A percentile compares a stretch with the other conserved stretches of the same genome.
These are phyloP conservation scores for Corylus avellana DNA, from an alignment of 306 rosid genomes.

Conservation along the genomic window DNA sequence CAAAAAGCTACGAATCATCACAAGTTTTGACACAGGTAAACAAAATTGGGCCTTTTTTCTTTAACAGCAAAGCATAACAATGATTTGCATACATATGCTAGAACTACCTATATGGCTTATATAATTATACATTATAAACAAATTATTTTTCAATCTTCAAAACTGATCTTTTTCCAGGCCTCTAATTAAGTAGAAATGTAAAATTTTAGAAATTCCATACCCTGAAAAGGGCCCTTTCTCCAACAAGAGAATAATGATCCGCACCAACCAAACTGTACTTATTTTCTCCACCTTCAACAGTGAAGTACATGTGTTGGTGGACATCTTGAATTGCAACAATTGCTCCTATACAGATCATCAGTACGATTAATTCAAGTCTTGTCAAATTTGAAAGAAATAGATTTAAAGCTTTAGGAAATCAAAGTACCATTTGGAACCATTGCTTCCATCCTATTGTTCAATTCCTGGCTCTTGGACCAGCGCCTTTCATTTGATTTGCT, in stretches of 20 bases:
- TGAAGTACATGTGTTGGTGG: conserved; percentile 80
- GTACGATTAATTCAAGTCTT: conserved; percentile 38
- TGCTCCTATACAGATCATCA: conserved; percentile 63
- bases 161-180: not conserved
- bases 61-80: not conserved
- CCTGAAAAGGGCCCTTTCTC: conserved; percentile 94
- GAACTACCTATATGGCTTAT: not conserved
- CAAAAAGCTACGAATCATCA: not conserved
- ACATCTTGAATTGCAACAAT: conserved; percentile 89
- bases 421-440: conserved; percentile 75
- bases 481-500: conserved; percentile 38
- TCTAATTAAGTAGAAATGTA: conserved; percentile 6
- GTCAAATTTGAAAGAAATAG: conserved; percentile 26
- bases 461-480: conserved; percentile 41
- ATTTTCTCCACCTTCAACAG: conserved; percentile 68
- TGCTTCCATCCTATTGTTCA: conserved; percentile 47
- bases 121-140: not conserved
- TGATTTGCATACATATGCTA: not conserved
- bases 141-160: not conserved
- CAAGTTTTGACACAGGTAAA: not conserved
- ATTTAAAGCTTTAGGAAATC: conserved; percentile 18
- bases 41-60: not conserved
- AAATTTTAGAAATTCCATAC: conserved; percentile 40
- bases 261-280: conserved; percentile 62
- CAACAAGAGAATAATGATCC: conserved; percentile 84